Percentiles rank a stretch among this genome's conserved stretches.
Conservation (phyloP, 768 basidiomycete genomes). For the Botryobasidium botryosum region DNA sequence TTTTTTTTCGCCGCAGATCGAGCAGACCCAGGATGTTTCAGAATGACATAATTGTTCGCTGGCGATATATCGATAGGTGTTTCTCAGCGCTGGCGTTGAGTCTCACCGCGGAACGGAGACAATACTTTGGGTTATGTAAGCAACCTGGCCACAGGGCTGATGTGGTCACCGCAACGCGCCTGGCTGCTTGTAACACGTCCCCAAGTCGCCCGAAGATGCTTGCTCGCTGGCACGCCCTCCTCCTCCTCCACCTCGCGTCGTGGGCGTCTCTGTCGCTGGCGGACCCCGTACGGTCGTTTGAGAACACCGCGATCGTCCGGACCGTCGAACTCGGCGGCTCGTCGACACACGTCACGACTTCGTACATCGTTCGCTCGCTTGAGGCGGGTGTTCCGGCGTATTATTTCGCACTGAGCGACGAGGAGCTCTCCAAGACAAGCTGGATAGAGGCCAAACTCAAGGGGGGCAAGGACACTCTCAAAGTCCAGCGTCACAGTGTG, state of each 20-base stretch:
- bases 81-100: no score
- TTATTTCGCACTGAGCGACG: constrained; percentile 44
- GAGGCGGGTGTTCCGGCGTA: constrained; percentile 44
- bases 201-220: not conserved
- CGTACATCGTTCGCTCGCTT: constrained; percentile 66
- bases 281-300: constrained; percentile 31
- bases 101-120: no score
- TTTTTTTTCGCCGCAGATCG: no score
- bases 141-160: constrained; percentile 3
- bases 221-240: not conserved
- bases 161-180: not conserved
- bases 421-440: constrained; percentile 50
- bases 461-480: constrained; percentile 39
- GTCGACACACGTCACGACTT: constrained; percentile 74
- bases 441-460: constrained; percentile 73
- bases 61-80: no score
- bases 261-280: not conserved
- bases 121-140: no score
- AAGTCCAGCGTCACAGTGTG: constrained; percentile 31
- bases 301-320: constrained; percentile 80
- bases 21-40: no score
- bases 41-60: no score
- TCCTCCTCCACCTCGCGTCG: constrained; percentile 3
- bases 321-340: constrained; percentile 82
- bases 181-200: not conserved